Conservation (phyloP, 129 eudicot species). For the Scalesia atractyloides region DNA sequence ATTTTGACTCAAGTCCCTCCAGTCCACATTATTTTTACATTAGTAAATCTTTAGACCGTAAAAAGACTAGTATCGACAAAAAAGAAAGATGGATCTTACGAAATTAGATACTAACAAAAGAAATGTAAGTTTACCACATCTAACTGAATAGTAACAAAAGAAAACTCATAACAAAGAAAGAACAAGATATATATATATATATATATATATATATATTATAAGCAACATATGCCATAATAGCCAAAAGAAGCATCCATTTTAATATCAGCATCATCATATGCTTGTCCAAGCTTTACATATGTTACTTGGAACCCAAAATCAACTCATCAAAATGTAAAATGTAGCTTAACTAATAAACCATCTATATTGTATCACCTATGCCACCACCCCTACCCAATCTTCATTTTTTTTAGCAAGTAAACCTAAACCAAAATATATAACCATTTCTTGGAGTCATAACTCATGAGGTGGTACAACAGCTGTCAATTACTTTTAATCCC, state of each 20-base stretch:
- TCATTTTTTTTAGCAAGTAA: conserved; percentile 16
- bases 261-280: background rate
- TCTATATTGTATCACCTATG: conserved; percentile 13
- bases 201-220: background rate
- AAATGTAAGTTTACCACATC: too few relatives aligned
- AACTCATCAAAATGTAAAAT: background rate
- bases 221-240: background rate
- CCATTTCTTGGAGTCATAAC: background rate
- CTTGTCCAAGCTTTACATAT: conserved; percentile 8
- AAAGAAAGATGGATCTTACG: too few relatives aligned
- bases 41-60: too few relatives aligned
- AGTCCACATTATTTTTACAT: too few relatives aligned
- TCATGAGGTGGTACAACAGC: conserved; percentile 1
- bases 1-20: too few relatives aligned
- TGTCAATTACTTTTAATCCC: conserved; percentile 39
- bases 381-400: conserved; percentile 23
- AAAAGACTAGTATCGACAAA: too few relatives aligned
- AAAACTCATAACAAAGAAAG: background rate
- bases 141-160: too few relatives aligned
- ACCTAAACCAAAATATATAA: conserved; percentile 13
- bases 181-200: too few relatives aligned
- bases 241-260: conserved; percentile 16
- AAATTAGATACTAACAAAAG: too few relatives aligned
- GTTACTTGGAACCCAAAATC: background rate
- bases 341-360: conserved; percentile 14